Evolutionary conservation across 768 basidiomycete species (phyloP).

Genomic region (Daedaleopsis nitida): DNA sequence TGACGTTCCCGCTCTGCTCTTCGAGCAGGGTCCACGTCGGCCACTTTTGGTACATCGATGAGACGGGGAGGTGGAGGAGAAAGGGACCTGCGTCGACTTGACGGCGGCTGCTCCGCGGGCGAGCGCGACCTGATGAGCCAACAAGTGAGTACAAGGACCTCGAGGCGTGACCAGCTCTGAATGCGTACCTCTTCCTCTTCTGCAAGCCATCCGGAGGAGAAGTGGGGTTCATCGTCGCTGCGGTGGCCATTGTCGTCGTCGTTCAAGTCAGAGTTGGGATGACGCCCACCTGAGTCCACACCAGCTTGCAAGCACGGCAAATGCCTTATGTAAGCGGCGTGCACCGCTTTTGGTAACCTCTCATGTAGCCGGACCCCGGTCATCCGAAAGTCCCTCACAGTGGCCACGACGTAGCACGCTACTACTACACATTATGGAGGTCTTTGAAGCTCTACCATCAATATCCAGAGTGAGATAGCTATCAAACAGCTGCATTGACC

Average conservation of each 20-base stretch:
- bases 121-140: constrained; percentile 33
- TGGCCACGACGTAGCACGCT: neutral
- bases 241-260: constrained; percentile 44
- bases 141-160: neutral
- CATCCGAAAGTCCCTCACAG: neutral
- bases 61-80: constrained; percentile 39
- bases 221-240: constrained; percentile 34
- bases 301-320: constrained; percentile 7
- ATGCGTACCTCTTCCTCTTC: constrained; percentile 48
- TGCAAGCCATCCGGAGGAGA: constrained; percentile 35
- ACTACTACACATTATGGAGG: constrained; percentile 42
- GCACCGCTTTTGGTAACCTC: neutral
- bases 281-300: constrained; percentile 2
- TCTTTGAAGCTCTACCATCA: constrained; percentile 51
- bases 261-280: constrained; percentile 16
- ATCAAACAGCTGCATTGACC: too few species aligned
- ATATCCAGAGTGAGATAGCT: constrained; percentile 50
- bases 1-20: constrained; percentile 79
- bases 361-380: too few species aligned
- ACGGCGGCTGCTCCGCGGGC: constrained; percentile 40
- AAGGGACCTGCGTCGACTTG: constrained; percentile 43
- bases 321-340: constrained; percentile 10
- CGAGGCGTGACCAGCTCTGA: neutral
- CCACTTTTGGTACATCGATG: constrained; percentile 50
- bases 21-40: constrained; percentile 77